Evolutionary conservation across 2,329 filamentous ascomycete species (phyloP).

Genomic region (Calonectria hawksworthii): DNA sequence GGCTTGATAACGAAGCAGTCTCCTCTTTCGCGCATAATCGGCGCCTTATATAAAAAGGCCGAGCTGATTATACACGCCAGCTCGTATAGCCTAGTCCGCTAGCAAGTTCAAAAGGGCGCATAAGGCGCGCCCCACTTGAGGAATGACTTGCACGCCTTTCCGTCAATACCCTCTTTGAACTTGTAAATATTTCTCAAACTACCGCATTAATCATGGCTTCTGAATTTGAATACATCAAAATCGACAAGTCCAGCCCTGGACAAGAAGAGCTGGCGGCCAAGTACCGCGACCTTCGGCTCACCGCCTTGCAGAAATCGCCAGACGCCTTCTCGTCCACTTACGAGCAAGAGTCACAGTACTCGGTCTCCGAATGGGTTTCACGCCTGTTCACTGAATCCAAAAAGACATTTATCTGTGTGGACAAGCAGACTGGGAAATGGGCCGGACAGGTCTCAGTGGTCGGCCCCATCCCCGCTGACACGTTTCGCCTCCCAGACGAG

Average conservation of each 20-base stretch:
- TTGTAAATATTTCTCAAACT: background rate
- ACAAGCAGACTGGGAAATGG: background rate
- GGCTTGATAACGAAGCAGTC: background rate
- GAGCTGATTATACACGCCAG: background rate
- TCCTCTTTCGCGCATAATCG: background rate
- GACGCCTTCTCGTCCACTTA: slow-evolving; percentile 15
- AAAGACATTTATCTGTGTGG: slow-evolving; percentile 9
- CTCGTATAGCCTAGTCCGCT: no score
- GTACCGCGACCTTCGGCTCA: slow-evolving; percentile 16
- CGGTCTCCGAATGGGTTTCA: background rate
- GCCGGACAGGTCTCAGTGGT: slow-evolving; percentile 10
- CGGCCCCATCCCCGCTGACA: background rate
- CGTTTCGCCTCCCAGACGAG: background rate
- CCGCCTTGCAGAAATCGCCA: slow-evolving; percentile 5
- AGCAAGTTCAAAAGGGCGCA: no score
- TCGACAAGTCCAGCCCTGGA: background rate
- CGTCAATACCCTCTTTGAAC: background rate
- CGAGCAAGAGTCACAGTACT: slow-evolving; percentile 3
- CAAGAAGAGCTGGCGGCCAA: background rate
- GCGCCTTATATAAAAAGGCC: background rate
- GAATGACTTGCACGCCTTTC: background rate
- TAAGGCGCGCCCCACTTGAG: background rate
- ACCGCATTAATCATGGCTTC: background rate
- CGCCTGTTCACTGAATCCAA: background rate
- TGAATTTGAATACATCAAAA: background rate